Percentiles rank a stretch among this genome's conserved stretches.
These are phyloP conservation scores for Niebla homalea DNA, from an alignment of 495 filamentous ascomycete genomes.

Conservation along the genomic window DNA sequence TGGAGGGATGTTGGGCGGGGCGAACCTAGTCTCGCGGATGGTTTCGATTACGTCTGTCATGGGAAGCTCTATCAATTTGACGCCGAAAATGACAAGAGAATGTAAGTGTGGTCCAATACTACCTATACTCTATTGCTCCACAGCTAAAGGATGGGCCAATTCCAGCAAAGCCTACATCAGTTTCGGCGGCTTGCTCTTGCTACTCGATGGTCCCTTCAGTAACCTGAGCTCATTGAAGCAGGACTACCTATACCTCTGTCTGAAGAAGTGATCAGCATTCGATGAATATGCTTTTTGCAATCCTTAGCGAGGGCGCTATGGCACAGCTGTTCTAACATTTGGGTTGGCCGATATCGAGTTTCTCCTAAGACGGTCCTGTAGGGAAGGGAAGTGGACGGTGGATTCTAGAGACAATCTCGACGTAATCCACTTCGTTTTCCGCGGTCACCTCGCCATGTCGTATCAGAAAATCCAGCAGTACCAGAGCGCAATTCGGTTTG, in stretches of 20 bases:
- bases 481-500: constrained; percentile 85
- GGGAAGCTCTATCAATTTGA: constrained; percentile 97
- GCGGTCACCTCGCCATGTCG: constrained; percentile 68
- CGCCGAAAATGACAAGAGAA: constrained; percentile 67
- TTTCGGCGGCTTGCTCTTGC: constrained; percentile 82
- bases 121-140: no score
- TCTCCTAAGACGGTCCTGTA: constrained; percentile 22
- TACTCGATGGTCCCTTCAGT: constrained; percentile 87
- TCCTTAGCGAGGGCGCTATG: constrained; percentile 21
- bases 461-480: constrained; percentile 83
- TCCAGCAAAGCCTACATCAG: constrained; percentile 79
- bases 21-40: constrained; percentile 72
- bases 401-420: constrained; percentile 60
- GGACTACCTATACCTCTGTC: constrained; percentile 83
- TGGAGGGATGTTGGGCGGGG: constrained; percentile 68
- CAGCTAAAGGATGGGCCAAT: no score
- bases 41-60: constrained; percentile 94
- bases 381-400: constrained; percentile 80
- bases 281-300: not conserved
- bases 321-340: constrained; percentile 2
- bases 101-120: constrained; percentile 44
- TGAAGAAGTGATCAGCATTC: constrained; percentile 59
- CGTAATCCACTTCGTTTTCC: constrained; percentile 71
- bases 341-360: constrained; percentile 13
- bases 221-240: constrained; percentile 81